A percentile compares a stretch with the other conserved stretches of the same genome.
Evolutionary conservation across 345 rosid species (phyloP).

Genomic region (Syzygium grande): DNA sequence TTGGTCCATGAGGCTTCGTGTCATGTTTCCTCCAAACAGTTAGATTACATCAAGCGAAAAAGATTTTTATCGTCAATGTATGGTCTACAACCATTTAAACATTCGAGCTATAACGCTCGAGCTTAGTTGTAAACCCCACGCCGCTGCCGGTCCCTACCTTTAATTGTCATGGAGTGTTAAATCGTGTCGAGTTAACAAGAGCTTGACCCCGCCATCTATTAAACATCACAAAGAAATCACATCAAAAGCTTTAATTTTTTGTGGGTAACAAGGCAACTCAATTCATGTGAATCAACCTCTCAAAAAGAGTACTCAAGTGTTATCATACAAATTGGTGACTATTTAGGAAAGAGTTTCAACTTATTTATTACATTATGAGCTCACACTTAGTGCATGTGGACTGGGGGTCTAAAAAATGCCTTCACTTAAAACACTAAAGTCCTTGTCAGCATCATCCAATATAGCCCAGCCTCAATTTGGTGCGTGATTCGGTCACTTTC

Average conservation of each 20-base stretch:
- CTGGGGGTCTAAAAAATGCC: background rate
- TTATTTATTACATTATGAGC: background rate
- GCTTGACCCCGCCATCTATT: background rate
- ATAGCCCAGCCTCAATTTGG: background rate
- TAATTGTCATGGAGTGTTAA: background rate
- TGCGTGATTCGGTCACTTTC: background rate
- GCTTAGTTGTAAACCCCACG: background rate
- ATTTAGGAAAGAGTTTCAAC: background rate
- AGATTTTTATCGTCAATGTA: background rate
- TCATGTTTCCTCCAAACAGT: background rate
- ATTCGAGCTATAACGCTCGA: background rate
- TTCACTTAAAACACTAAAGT: background rate
- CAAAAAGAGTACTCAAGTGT: background rate
- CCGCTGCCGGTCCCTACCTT: background rate
- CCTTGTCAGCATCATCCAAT: background rate
- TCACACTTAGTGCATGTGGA: background rate
- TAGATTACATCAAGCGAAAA: background rate
- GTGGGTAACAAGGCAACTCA: background rate
- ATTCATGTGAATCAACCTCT: background rate
- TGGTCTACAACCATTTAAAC: background rate
- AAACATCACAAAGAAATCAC: background rate
- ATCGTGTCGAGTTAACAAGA: background rate
- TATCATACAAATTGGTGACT: background rate
- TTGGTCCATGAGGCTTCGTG: background rate
- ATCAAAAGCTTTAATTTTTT: background rate